Evolutionary conservation across 805 yeast genomes (phyloP), one percentile per base, ranked within the genome.

Genomic region (Kluyveromyces lactis): DNA sequence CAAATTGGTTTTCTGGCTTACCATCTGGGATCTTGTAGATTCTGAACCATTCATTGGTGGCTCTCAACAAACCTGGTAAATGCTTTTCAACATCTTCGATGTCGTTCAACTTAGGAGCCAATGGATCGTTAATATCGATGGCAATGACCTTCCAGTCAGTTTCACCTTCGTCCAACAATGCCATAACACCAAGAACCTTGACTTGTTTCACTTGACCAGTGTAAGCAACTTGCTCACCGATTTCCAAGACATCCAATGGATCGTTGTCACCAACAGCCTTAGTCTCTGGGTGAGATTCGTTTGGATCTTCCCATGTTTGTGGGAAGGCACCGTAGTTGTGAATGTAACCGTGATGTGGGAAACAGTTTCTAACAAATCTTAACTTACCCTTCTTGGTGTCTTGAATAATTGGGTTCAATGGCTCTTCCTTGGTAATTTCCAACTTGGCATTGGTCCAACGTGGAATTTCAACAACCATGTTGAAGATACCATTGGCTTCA

Each of bases 301-400:
- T 76, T 63, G 78, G 85, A 56, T 81, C 85, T 64, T 81, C 87
- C 87, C 87, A 81, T 35, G 87, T 81, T 66, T 90, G 97, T 50
- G 97, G 97, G 77, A 90, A 83, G 36, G 97, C 97, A 64, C 97
- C 98, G 64, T 90, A 90, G 73, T 92, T 92, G 72, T 87, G 95
- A 53, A 90, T 90, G 73, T 92, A 90, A 55, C 98, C 98, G 65
- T 92, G 95, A 73, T 85, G 95, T 39, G 98, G 98, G 86, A 90
- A 90, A 66, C 95, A 79, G 77, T 92, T 92, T 72, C 95, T 81
- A 44, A 92, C 97, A 55, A 81, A 92, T 71, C 97, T 80, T 58
- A 87, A 77, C 67, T 86, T 82, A 52, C 97, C 97, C 75, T 92
- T 90, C 74, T 92, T 92, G 60, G 94, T 85, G 68, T 92, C 98